Percentiles rank a stretch among this genome's conserved stretches.
phyloP scores from a whole-genome alignment of 768 basidiomycete genomes.

The Suillus brevipes region DNA sequence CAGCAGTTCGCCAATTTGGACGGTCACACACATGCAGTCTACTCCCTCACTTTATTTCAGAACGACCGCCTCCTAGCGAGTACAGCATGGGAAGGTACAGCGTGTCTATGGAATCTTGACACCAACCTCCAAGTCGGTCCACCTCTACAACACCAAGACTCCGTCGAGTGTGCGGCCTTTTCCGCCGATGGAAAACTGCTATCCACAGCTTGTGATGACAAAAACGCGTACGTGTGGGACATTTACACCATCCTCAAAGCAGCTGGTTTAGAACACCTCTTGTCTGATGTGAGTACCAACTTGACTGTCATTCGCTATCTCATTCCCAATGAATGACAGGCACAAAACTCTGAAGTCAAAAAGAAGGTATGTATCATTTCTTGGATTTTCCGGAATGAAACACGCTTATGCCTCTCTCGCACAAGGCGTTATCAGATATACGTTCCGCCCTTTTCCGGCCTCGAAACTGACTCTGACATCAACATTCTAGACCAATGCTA shows the following conservation, averaged over 20 bases:
- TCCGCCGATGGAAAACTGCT: conserved; percentile 9
- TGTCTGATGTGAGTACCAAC: background rate
- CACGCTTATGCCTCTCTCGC: no score
- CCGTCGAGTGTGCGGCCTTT: background rate
- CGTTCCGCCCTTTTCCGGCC: no score
- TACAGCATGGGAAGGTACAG: conserved; percentile 2
- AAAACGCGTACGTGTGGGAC: background rate
- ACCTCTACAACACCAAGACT: background rate
- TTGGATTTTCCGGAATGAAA: no score
- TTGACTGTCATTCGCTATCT: no score
- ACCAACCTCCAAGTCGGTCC: background rate
- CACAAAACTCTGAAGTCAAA: no score
- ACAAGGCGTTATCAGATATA: no score
- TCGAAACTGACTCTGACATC: no score
- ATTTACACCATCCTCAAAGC: background rate
- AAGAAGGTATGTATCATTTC: no score
- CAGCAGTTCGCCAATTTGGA: background rate
- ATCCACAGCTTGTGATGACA: background rate
- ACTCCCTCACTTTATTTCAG: background rate
- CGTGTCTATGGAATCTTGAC: conserved; percentile 9
- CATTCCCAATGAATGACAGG: no score
- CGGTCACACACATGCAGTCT: background rate
- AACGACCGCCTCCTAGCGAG: background rate
- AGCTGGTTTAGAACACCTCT: background rate
- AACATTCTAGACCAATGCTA: no score